A percentile compares a stretch with the other conserved stretches of the same genome.
Conservation (phyloP, 345 rosid species). For the Rhizophora apiculata region DNA sequence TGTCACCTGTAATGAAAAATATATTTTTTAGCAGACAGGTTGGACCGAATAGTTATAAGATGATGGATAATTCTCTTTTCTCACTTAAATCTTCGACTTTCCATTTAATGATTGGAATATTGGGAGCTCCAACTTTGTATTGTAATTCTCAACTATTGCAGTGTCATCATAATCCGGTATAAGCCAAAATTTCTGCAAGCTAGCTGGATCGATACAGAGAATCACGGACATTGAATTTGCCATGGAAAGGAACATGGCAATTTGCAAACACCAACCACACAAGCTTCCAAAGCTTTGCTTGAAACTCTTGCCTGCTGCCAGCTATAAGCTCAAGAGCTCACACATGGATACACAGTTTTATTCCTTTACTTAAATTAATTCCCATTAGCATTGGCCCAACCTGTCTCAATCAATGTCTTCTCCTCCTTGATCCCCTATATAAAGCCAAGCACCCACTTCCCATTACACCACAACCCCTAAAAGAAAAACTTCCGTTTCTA, state of each 20-base stretch:
- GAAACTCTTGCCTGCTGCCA: conserved; percentile 29
- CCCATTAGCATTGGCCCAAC: not conserved
- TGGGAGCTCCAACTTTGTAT: too few relatives aligned
- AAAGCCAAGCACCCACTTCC: conserved; percentile 22
- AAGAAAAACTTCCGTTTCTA: not conserved
- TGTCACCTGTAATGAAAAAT: too few relatives aligned
- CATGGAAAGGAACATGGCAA: conserved; percentile 20
- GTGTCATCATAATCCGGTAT: too few relatives aligned
- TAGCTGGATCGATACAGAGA: conserved; percentile 4
- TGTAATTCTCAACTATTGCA: too few relatives aligned
- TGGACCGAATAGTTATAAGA: too few relatives aligned
- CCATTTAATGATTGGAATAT: too few relatives aligned
- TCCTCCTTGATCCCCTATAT: conserved; percentile 39
- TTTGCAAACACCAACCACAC: conserved; percentile 20
- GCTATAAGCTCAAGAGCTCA: conserved; percentile 34
- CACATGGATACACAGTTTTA: conserved; percentile 14
- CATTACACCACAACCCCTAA: conserved; percentile 9
- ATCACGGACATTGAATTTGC: not conserved
- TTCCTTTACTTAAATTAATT: conserved; percentile 13
- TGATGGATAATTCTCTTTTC: too few relatives aligned
- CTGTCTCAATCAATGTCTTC: not conserved
- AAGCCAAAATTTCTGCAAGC: not conserved
- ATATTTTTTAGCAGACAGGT: too few relatives aligned
- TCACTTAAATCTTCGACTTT: too few relatives aligned
- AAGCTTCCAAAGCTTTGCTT: conserved; percentile 35